phyloP scores from a whole-genome alignment of 2,329 filamentous ascomycete genomes.

The Paracamarosporium sp. region DNA sequence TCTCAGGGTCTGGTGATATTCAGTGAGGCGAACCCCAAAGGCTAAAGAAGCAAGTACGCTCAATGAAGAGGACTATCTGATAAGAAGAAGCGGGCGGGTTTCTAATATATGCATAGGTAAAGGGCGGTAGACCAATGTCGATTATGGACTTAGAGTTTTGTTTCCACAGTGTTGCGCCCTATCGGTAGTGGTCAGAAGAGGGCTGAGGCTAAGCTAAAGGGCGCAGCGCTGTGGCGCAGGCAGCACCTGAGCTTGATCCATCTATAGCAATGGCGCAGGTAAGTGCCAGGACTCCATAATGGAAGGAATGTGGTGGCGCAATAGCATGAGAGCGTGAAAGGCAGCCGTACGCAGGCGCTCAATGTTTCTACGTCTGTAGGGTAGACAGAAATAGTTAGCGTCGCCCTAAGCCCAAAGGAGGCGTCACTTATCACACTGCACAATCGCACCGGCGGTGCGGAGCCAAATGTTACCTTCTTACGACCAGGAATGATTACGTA shows the following conservation, averaged over 20 bases:
- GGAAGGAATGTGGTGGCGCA: background rate
- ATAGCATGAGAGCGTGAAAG: background rate
- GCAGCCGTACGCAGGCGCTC: too few relatives aligned
- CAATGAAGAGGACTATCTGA: background rate
- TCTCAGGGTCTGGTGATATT: too few relatives aligned
- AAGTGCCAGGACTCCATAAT: background rate
- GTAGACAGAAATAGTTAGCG: background rate
- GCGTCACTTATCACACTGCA: too few relatives aligned
- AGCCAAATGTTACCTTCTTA: too few relatives aligned
- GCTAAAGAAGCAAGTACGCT: background rate
- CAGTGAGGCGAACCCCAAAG: too few relatives aligned
- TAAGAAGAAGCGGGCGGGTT: background rate
- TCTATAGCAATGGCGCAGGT: background rate
- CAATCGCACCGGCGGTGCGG: too few relatives aligned
- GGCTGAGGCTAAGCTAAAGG: background rate
- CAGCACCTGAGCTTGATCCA: background rate
- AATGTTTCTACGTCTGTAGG: background rate
- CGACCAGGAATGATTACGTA: too few relatives aligned
- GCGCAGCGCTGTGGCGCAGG: background rate
- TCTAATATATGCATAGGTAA: background rate
- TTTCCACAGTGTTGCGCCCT: background rate
- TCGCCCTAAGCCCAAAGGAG: background rate
- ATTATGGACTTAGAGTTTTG: background rate
- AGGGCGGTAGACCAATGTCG: background rate
- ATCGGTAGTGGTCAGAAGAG: background rate